Evolutionary conservation across 2,329 filamentous ascomycete species (phyloP).

Genomic region (Fusarium chaquense): DNA sequence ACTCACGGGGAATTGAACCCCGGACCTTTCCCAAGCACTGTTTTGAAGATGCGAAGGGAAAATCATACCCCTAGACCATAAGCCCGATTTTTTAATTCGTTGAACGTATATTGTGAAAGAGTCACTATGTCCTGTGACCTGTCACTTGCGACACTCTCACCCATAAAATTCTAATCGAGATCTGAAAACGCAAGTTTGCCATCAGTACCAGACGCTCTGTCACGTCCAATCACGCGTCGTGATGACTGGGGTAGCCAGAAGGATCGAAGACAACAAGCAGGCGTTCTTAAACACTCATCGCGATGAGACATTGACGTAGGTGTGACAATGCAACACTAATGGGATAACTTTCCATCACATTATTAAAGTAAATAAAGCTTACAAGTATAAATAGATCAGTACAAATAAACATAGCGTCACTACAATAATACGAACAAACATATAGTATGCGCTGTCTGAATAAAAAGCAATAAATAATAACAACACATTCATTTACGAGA

Average conservation of each 20-base stretch:
- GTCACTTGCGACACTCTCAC: fast-evolving
- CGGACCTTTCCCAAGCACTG: constrained; percentile 28
- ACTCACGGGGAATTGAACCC: constrained; percentile 38
- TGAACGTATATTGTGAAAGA: fast-evolving
- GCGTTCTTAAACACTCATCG: not conserved
- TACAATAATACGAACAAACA: not conserved
- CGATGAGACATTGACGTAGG: not conserved
- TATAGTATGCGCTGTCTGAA: not conserved
- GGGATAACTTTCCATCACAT: not conserved
- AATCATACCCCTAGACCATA: constrained; percentile 39
- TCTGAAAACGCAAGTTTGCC: not conserved
- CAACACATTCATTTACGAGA: not conserved
- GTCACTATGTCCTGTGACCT: fast-evolving
- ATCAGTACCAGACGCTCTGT: too few species aligned
- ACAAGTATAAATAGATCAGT: not conserved
- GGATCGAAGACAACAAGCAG: not conserved
- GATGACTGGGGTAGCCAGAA: not conserved
- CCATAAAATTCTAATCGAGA: not conserved
- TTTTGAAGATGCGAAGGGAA: constrained; percentile 27
- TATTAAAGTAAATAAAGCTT: not conserved
- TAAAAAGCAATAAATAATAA: not conserved
- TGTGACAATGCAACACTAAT: not conserved
- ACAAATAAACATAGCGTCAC: not conserved
- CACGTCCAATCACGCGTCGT: not conserved
- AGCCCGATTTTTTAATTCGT: constrained; percentile 10